These are phyloP conservation scores for Alternaria brassicae DNA, from an alignment of 2,329 filamentous ascomycete species.

Conservation along the genomic window DNA sequence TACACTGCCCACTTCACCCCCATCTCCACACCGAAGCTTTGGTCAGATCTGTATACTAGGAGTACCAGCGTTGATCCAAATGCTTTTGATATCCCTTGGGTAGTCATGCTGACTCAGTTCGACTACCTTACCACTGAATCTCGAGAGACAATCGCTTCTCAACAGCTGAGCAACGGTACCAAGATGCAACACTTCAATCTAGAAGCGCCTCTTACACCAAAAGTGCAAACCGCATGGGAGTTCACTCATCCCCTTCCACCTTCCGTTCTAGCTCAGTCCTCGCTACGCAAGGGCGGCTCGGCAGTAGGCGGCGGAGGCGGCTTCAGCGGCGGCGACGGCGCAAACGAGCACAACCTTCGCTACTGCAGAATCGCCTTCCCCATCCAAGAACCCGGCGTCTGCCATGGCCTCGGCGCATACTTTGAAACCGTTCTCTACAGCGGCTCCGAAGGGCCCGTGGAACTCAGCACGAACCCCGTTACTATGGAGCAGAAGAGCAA, in stretches of 20 bases:
- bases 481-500: constrained; percentile 91
- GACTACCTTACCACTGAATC: constrained; percentile 76
- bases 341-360: constrained; percentile 91
- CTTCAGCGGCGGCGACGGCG: constrained; percentile 76
- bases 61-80: constrained; percentile 64
- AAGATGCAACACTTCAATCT: constrained; percentile 45
- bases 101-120: constrained; percentile 88
- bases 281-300: constrained; percentile 66
- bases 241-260: constrained; percentile 77
- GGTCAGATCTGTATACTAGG: constrained; percentile 78
- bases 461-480: constrained; percentile 91
- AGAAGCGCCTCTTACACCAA: constrained; percentile 43
- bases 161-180: constrained; percentile 56
- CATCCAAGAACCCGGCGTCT: constrained; percentile 77
- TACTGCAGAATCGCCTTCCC: constrained; percentile 80
- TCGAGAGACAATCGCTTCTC: constrained; percentile 51
- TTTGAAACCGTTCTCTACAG: constrained; percentile 96
- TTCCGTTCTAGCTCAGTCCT: constrained; percentile 63
- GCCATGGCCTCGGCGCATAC: constrained; percentile 91
- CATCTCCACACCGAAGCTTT: constrained; percentile 83
- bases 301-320: constrained; percentile 73
- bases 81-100: constrained; percentile 90
- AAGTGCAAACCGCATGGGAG: constrained; percentile 80
- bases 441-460: constrained; percentile 66
- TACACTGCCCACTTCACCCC: constrained; percentile 96